Evolutionary conservation across 2,329 filamentous ascomycete species (phyloP), one percentile per base, ranked within the genome.

Genomic region (Monilinia laxa): DNA sequence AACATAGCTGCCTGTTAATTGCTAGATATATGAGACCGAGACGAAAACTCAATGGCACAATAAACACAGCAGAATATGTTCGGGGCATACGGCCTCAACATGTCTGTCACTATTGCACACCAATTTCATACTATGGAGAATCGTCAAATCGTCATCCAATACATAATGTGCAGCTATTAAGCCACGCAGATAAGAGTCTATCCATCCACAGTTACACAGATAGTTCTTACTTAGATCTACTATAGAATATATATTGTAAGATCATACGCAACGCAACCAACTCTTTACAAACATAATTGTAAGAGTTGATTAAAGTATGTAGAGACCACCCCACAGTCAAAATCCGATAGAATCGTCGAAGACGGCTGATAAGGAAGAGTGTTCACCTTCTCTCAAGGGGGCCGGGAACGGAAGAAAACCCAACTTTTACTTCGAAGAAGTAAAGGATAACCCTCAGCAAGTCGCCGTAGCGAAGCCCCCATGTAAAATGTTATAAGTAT

Each of bases 241-340:
- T 35, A 6, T 35, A 35, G 31, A 35, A 35, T 35, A 6, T 9
- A 4, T 35, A 9, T 35, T 35, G 31, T 5, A 35, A 35, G 31
- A 35, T 35, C 31, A 35, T 35, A 9, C 31, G 31, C 31, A 35
- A 35, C 31, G 5, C 31, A 6, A 35, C 5, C 3, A 35, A 35
- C 31, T 35, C 31, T 9, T 35, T 35, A 7, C 31, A 35, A 6
- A 35, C 18, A 42, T 12, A 42, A 42, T 16, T 42, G 40, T 35
- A 16, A 9, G 25, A n/a, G 11, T 12, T 14, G 4, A n/a, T n/a
- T 47, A 64, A 59, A 59, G 42, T 66, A 68, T 79, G 77, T 80
- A 78, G 77, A 73, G 75, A 77, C 75, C 74, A 77, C 77, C 78
- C 79, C 79, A 80, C 79, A 80, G 78, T 78, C 76, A 75, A 78